phyloP scores from a whole-genome alignment of 108 stramenopile species.

The Skeletonema marinoi region DNA sequence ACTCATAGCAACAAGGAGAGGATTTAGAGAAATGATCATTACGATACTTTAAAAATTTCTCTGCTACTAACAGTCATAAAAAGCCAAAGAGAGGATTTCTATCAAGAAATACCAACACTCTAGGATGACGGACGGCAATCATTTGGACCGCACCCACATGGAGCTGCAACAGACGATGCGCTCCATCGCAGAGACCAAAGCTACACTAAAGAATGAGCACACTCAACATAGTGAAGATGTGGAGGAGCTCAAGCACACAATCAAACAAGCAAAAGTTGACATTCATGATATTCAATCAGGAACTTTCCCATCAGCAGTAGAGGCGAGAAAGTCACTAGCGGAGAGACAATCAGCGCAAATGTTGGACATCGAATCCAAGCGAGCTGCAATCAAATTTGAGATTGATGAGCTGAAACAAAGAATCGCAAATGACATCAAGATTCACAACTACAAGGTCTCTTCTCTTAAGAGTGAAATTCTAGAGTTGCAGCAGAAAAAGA shows the following conservation, averaged over 20 bases:
- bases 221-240: conserved; percentile 5
- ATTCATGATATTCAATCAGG: conserved; percentile 10
- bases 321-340: neutral
- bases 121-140: neutral
- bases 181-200: neutral
- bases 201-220: conserved; percentile 9
- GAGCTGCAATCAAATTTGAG: neutral
- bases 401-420: neutral
- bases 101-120: no score
- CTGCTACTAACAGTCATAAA: no score
- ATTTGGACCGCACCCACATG: neutral
- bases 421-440: neutral
- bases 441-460: conserved; percentile 8
- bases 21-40: no score
- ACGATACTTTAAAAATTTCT: no score
- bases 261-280: conserved; percentile 15
- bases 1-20: no score
- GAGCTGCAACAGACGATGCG: neutral
- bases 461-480: neutral
- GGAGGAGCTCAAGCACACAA: conserved; percentile 6
- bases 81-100: no score
- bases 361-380: neutral
- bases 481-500: neutral
- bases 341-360: neutral
- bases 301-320: conserved; percentile 1